These are phyloP conservation scores for Hysterangium stoloniferum DNA, from an alignment of 768 basidiomycete species.

Conservation along the genomic window DNA sequence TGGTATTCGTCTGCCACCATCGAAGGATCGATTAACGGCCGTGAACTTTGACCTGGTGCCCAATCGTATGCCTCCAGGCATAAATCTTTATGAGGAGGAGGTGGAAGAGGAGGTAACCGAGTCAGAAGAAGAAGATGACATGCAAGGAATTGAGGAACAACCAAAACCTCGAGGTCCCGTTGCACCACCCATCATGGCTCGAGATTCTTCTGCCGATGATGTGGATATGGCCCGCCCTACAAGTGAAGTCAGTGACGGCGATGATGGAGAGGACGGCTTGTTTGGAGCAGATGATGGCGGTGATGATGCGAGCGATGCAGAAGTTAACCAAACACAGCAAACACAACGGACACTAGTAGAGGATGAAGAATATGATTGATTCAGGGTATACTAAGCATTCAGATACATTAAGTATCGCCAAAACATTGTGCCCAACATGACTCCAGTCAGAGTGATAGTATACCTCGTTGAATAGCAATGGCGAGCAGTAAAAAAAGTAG, in stretches of 20 bases:
- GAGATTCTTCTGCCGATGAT: slow-evolving; percentile 28
- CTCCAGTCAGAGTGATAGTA: not conserved
- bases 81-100: slow-evolving; percentile 72
- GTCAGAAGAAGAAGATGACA: slow-evolving; percentile 55
- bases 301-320: slow-evolving; percentile 54
- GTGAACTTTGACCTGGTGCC: slow-evolving; percentile 85
- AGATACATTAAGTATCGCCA: not conserved
- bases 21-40: slow-evolving; percentile 58
- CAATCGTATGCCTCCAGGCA: slow-evolving; percentile 73
- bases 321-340: slow-evolving; percentile 47
- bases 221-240: slow-evolving; percentile 48
- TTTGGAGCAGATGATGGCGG: slow-evolving; percentile 77
- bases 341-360: slow-evolving; percentile 73
- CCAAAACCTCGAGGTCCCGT: slow-evolving; percentile 44
- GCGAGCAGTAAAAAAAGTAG: slow-evolving; percentile 25
- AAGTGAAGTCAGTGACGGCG: slow-evolving; percentile 61
- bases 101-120: slow-evolving; percentile 72
- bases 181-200: slow-evolving; percentile 19
- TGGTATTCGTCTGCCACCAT: slow-evolving; percentile 71
- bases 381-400: too few relatives aligned
- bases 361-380: slow-evolving; percentile 78
- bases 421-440: not conserved
- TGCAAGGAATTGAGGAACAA: slow-evolving; percentile 49
- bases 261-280: slow-evolving; percentile 68
- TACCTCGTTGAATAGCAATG: not conserved